Evolutionary conservation across 2,329 filamentous ascomycete species (phyloP), one percentile per base, ranked within the genome.

Genomic region (Aspergillus sergii): DNA sequence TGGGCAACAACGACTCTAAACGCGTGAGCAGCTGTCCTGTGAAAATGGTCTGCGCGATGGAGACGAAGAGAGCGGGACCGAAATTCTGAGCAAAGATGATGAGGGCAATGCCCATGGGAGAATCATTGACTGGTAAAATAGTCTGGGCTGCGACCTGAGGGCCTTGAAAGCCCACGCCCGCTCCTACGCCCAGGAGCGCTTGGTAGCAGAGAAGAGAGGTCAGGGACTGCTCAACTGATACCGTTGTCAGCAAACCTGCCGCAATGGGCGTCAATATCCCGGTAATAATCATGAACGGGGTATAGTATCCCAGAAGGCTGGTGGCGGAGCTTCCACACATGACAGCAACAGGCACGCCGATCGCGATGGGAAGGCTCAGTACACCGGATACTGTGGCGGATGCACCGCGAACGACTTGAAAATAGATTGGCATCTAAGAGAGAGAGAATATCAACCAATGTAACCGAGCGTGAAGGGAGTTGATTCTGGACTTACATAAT

Each of bases 21-120:
- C 28, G 48, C 3, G 34, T 9, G 16, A 46, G 19, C 36, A 74
- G 60, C 16, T 66, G 60, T 32, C 72, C 74, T 26, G 69, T 68
- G 61, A 77, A 75, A 1, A 77, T 59, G 2, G 71, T 74, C 43
- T 77, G 72, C 14, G 56, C 73, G 28, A 75, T 70, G 2, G 73
- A 71, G 36, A 76, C 66, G 57, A 74, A 75, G 12, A 78, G 57
- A 0, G 74, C 66, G 23, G 73, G 72, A 6, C 71, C 74, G 11
- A 77, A 67, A 19, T 70, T 71, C 55, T 75, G 72, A 28, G 67
- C 64, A 50, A 77, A 76, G 14, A 71, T 71, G 2, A 74, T 58
- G 1, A 69, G 51, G 0, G 72, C 68, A 19, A 71, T 69, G 16
- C 72, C 75, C 11, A 72, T 66, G 0, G 74, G 67, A 12, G 76